These are phyloP conservation scores for Cytospora paraplurivora DNA, from an alignment of 2,329 filamentous ascomycete species.

Conservation along the genomic window DNA sequence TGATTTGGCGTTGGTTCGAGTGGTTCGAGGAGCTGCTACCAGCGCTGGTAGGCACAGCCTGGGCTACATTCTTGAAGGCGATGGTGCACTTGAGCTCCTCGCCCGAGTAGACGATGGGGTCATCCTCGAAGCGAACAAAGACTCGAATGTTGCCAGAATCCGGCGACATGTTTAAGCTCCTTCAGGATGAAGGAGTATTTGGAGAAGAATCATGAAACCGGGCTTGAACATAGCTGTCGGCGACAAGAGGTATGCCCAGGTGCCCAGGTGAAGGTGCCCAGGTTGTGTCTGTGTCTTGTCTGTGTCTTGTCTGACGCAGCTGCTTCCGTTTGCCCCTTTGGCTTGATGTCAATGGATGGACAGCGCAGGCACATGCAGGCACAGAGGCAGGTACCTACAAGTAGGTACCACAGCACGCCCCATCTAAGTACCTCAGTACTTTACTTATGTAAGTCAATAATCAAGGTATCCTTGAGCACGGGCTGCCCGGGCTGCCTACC, in stretches of 20 bases:
- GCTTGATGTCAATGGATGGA: background rate
- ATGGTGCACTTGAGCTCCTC: constrained; percentile 95
- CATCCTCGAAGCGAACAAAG: constrained; percentile 91
- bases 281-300: no score
- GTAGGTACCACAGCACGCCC: no score
- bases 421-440: no score
- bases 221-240: constrained; percentile 25
- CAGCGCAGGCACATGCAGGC: constrained; percentile 4
- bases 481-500: no score
- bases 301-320: background rate
- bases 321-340: background rate
- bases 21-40: constrained; percentile 32
- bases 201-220: constrained; percentile 25
- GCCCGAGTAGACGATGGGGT: constrained; percentile 82
- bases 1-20: constrained; percentile 30
- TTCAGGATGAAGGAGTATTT: constrained; percentile 38
- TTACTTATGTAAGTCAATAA: background rate
- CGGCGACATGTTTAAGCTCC: constrained; percentile 50
- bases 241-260: background rate
- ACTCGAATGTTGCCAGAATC: constrained; percentile 79
- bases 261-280: background rate
- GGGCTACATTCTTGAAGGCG: constrained; percentile 85
- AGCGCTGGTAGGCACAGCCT: constrained; percentile 39
- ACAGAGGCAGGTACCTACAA: background rate
- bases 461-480: background rate